Evolutionary conservation across 2,329 filamentous ascomycete genomes (phyloP).

Genomic region (Cadophora gregata): DNA sequence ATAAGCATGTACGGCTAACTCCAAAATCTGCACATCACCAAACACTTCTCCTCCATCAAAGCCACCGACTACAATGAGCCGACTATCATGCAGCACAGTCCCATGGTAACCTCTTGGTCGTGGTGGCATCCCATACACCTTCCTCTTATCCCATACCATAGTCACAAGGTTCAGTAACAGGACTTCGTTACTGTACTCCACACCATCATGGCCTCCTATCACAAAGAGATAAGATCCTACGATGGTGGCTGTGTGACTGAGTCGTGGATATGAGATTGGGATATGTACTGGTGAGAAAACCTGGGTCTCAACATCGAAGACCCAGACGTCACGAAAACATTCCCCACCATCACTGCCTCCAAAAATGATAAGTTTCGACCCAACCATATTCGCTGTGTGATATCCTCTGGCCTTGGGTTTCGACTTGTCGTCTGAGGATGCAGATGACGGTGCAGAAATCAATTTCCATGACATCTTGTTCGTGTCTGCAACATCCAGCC

Average conservation of each 20-base stretch:
- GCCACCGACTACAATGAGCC: conserved; percentile 68
- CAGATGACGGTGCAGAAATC: conserved; percentile 52
- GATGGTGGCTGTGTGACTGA: conserved; percentile 72
- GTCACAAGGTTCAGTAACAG: conserved; percentile 72
- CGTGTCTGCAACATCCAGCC: conserved; percentile 70
- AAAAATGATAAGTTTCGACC: conserved; percentile 73
- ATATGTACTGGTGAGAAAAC: conserved; percentile 65
- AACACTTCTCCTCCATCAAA: conserved; percentile 73
- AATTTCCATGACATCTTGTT: conserved; percentile 73
- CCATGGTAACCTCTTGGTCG: conserved; percentile 71
- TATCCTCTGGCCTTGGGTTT: conserved; percentile 71
- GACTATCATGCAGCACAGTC: conserved; percentile 68
- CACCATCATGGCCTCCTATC: conserved; percentile 72
- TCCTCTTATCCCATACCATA: conserved; percentile 74
- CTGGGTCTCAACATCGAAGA: conserved; percentile 70
- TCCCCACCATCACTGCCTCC: conserved; percentile 73
- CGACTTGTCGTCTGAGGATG: conserved; percentile 52
- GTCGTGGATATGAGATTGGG: conserved; percentile 64
- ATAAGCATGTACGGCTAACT: conserved; percentile 73
- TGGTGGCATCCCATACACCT: conserved; percentile 67
- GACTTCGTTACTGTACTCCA: conserved; percentile 73
- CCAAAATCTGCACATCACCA: conserved; percentile 69
- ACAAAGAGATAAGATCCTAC: conserved; percentile 75
- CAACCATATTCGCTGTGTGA: conserved; percentile 76
- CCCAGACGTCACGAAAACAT: conserved; percentile 76